Base-by-base conservation (phyloP, 129 eudicot genomes). In the Flaveria trinervia region DNA sequence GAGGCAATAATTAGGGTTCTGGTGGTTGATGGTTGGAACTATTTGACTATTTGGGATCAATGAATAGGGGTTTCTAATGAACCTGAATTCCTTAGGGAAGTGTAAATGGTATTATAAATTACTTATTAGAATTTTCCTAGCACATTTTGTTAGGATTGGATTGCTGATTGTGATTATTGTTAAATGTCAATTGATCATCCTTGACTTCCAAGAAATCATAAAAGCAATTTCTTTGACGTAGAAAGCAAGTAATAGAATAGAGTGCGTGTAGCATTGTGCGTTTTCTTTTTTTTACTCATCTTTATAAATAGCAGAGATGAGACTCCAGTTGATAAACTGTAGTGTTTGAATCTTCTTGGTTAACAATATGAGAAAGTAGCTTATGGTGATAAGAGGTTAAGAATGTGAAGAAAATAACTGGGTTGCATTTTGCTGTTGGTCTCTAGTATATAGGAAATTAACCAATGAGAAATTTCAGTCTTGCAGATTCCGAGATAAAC, bases 381-480 rank as follows among this genome's bases (percentile, higher is more conserved):
- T 1, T 62, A 7, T 30, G 33, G 68, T 62, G 44, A 33, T 18
- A 13, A 7, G 68, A 30, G 41, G 28, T 56, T 56, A 56, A 56
- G 26, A 56, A 56, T 56, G 11, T 3, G 28, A 28, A 18, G 61
- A 20, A 56, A 25, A 17, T 56, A 56, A 1, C 2, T 12, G 62
- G 17, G 39, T 62, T 62, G 10, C 45, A 30, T 62, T 14, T 28
- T 7, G 10, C 5, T 62, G 45, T 62, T 62, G 18, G 11, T 28
- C 68, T 62, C 11, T 18, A 62, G 68, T 61, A 10, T 25, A 11
- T 36, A 60, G 66, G 66, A 60, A 60, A 60, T 60, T 41, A 60
- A 14, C 66, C 9, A 23, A 12, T 23, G 16, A 25, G 41, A 20
- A 59, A 10, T 23, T 60, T 13, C 9, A 60, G 17, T 23, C 7